Conservation (phyloP, 805 yeast species). For the Brettanomyces naardenensis region DNA sequence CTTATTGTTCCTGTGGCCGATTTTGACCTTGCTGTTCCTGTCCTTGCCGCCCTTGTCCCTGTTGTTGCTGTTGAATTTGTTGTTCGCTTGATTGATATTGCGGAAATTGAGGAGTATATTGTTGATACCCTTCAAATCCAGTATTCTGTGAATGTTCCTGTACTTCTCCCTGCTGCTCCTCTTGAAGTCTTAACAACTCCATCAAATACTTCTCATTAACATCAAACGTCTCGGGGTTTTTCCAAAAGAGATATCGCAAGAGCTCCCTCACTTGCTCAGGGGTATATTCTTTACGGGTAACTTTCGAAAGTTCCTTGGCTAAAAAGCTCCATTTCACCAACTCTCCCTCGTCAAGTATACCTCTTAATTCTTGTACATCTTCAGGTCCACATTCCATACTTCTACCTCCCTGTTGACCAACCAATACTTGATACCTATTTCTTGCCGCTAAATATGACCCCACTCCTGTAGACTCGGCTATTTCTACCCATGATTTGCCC, state of each 20-base stretch:
- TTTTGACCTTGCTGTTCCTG: not conserved
- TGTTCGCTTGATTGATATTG: too few species aligned
- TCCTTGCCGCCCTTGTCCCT: not conserved
- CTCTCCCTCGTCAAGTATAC: constrained; percentile 60
- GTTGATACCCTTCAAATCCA: too few species aligned
- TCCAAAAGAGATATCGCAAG: constrained; percentile 43
- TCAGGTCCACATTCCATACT: constrained; percentile 53
- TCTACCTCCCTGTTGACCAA: constrained; percentile 79
- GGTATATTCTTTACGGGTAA: constrained; percentile 42
- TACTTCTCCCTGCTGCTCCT: too few species aligned
- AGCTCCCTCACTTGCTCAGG: constrained; percentile 49
- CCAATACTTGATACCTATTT: constrained; percentile 69
- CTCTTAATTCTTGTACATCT: constrained; percentile 43
- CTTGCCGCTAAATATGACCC: constrained; percentile 67
- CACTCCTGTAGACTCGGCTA: constrained; percentile 56
- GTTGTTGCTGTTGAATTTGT: constrained; percentile 1
- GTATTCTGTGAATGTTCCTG: too few species aligned
- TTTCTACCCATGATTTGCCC: constrained; percentile 68
- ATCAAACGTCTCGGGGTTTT: constrained; percentile 51
- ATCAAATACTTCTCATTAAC: constrained; percentile 37
- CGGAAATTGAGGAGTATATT: too few species aligned
- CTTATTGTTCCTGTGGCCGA: too few species aligned
- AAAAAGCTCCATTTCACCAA: constrained; percentile 60
- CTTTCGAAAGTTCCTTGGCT: constrained; percentile 52
- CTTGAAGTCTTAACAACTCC: too few species aligned